phyloP scores from a whole-genome alignment of 495 filamentous ascomycete genomes.

The Aspergillus kassunensis region DNA sequence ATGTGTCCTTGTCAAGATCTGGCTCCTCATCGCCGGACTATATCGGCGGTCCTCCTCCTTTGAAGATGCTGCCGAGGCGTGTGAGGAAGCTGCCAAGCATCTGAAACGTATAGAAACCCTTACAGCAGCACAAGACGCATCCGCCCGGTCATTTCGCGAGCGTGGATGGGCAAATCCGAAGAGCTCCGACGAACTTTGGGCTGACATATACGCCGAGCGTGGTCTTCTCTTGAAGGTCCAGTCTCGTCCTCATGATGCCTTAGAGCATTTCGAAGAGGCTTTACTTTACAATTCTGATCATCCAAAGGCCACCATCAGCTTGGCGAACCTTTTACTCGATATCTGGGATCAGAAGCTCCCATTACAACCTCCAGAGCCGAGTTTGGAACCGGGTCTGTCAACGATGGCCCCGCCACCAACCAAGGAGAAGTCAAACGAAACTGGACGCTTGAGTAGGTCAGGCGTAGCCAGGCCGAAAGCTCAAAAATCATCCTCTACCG shows the following conservation, averaged over 20 bases:
- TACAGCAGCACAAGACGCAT: slow-evolving; percentile 43
- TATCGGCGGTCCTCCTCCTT: slow-evolving; percentile 78
- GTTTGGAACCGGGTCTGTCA: slow-evolving; percentile 29
- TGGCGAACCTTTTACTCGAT: slow-evolving; percentile 82
- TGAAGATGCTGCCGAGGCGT: slow-evolving; percentile 72
- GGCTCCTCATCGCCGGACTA: slow-evolving; percentile 82
- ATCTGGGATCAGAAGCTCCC: slow-evolving; percentile 66
- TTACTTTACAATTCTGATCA: slow-evolving; percentile 71
- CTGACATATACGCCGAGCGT: slow-evolving; percentile 73
- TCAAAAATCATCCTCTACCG: slow-evolving; percentile 8
- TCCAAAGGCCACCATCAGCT: slow-evolving; percentile 70
- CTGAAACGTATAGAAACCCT: slow-evolving; percentile 46
- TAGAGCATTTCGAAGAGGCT: slow-evolving; percentile 73
- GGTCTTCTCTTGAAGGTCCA: slow-evolving; percentile 64
- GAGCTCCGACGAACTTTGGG: slow-evolving; percentile 74
- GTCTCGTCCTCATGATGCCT: slow-evolving; percentile 60
- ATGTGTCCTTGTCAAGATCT: slow-evolving; percentile 68
- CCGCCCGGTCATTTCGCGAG: slow-evolving; percentile 49
- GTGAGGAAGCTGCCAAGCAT: slow-evolving; percentile 74
- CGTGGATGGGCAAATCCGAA: slow-evolving; percentile 71
- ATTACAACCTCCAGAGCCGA: slow-evolving; percentile 33
- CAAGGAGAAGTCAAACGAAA: slow-evolving; percentile 8
- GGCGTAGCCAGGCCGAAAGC: slow-evolving; percentile 7
- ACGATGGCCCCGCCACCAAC: slow-evolving; percentile 23
- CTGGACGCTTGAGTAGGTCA: slow-evolving; percentile 1